Conservation (phyloP, 805 yeast genomes). For the Metschnikowia chrysomelidarum region DNA sequence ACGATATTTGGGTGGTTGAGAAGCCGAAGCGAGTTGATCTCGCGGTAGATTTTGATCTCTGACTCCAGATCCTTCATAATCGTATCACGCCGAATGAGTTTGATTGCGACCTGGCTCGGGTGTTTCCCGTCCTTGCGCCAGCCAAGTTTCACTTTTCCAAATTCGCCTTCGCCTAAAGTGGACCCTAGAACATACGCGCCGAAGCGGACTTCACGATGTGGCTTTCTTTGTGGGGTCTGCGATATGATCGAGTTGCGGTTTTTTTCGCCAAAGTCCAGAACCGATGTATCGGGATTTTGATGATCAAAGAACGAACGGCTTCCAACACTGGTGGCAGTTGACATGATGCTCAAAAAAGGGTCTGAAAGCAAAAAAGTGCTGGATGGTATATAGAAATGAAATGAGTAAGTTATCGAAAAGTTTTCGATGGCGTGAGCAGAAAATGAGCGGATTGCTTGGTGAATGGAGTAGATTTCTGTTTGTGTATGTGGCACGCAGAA, state of each 20-base stretch:
- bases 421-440: too few relatives aligned
- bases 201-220: conserved; percentile 70
- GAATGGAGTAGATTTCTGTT: too few relatives aligned
- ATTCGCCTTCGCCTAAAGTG: conserved; percentile 96
- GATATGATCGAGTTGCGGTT: conserved; percentile 6
- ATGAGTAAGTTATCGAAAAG: too few relatives aligned
- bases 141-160: conserved; percentile 95
- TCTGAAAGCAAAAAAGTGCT: too few relatives aligned
- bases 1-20: conserved; percentile 94
- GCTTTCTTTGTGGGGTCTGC: conserved; percentile 2
- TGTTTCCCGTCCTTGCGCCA: conserved; percentile 85
- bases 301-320: conserved; percentile 10
- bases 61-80: conserved; percentile 84
- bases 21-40: conserved; percentile 84
- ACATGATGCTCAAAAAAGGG: too few relatives aligned
- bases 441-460: too few relatives aligned
- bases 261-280: conserved; percentile 10
- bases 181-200: conserved; percentile 91
- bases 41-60: conserved; percentile 87
- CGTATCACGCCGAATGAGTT: conserved; percentile 82
- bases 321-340: conserved; percentile 9
- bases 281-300: conserved; percentile 7
- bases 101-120: conserved; percentile 88
- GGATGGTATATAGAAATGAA: too few relatives aligned
- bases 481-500: too few relatives aligned